These are phyloP conservation scores for Cyberlindnera mycetangii DNA, from an alignment of 805 yeast genomes.

Conservation along the genomic window DNA sequence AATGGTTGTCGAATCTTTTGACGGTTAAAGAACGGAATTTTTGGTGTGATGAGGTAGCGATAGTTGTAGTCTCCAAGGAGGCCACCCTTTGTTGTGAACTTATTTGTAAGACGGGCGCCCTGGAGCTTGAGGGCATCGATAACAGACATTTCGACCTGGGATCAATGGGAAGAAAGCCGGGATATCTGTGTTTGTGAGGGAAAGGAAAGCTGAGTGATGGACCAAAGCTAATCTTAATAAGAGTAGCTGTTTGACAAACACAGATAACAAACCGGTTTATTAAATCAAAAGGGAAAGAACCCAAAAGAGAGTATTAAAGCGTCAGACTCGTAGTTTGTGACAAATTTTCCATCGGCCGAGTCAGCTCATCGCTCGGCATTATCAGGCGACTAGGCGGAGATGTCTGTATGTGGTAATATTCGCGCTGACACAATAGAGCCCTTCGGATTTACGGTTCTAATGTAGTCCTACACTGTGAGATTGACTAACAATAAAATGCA, in stretches of 20 bases:
- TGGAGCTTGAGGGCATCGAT: not conserved
- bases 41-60: conserved; percentile 74
- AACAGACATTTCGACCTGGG: not conserved
- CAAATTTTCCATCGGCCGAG: not conserved
- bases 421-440: conserved; percentile 1
- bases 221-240: not conserved
- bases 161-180: not conserved
- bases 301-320: not conserved
- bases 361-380: conserved; percentile 5
- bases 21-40: conserved; percentile 59
- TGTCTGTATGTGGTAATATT: not conserved
- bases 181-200: conserved; percentile 2
- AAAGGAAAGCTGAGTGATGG: conserved; percentile 2
- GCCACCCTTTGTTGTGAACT: conserved; percentile 68
- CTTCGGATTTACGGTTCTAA: too few relatives aligned
- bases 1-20: conserved; percentile 63
- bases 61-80: conserved; percentile 87
- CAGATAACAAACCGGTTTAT: not conserved
- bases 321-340: not conserved
- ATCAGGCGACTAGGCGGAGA: conserved; percentile 2
- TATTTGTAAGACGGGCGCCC: conserved; percentile 6
- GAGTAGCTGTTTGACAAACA: conserved; percentile 4
- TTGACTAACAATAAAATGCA: not conserved
- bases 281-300: not conserved
- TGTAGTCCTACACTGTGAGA: too few relatives aligned